Evolutionary conservation across 495 filamentous ascomycete species (phyloP), one percentile per base, ranked within the genome.

Genomic region (Mycothermus thermophilus): DNA sequence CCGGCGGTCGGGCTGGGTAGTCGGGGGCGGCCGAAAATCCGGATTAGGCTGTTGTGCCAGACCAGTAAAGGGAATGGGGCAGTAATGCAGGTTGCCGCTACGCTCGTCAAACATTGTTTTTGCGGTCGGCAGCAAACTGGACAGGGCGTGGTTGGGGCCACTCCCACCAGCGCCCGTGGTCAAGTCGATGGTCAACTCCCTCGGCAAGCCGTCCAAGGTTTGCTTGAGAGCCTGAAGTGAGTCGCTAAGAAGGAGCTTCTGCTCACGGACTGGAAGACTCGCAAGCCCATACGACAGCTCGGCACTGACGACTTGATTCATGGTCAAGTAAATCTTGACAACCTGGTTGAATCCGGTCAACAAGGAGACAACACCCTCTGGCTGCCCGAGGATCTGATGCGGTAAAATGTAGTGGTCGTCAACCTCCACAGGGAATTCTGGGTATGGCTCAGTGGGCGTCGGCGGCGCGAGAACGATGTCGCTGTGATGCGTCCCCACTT

Each of bases 311-410:
- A 90, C 50, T 1, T 67, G 52, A 28, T 75, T 77, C 59, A 83
- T 83, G 5, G 80, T 78, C 46, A 60, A 67, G 45, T 79, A 83
- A 10, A 88, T 66, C 14, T 73, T 69, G 9, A 81, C 71, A 40
- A 74, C 80, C n/a, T 74, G 65, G 41, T 81, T 88, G 62, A 88
- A 92, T 0, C 77, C 85, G 1, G 73, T 67, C 6, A 88, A 52
- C 6, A 70, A 58, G 0, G 83, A 79, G 1, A 82, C 54, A 9
- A 64, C 57, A 5, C 64, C 69, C 8, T 68, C 47, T 3, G 80
- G 78, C 43, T 87, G 83, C 2, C 59, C 58, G 19, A 73, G 60
- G 30, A 80, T 63, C 37, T 79, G 70, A 2, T 67, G 66, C 0
- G 71, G 42, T 33, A 70, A 74, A 30, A 93, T 75, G 39, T 67